Base-by-base conservation (phyloP, 345 rosid species). In the Garcia nutans region DNA sequence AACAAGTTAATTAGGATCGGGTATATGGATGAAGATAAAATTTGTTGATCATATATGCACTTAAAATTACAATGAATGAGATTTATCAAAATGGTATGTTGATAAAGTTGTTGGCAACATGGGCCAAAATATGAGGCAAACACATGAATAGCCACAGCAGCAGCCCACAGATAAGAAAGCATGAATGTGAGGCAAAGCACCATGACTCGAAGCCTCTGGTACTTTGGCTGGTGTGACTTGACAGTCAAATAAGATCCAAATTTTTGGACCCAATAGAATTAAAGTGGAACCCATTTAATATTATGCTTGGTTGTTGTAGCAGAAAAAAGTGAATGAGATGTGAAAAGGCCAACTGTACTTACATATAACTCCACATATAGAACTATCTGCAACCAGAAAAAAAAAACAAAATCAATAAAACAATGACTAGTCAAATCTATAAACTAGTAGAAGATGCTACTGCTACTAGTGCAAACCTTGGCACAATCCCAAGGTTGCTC, bases 351-450 rank as follows among this genome's bases (percentile, higher is more conserved):
- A 81, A 84, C 72, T 78, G 80, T 74, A 88, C 99, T 95, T 93
- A 95, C 99, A 79, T 93, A 93, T 77, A 95, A 78, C 84, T 95
- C 99, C 83, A 71, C 74, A 59, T 95, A 95, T 13, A 95, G 77
- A 80, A 91, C 81, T 72, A 95, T 79, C 97, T 94, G 97, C 89
- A 85, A 42, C 74, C 19, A 63, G 52, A 78, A 47, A 47, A 54
- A 68, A 41, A 56, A 44, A 63, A 15, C 17, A 65, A 42, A 72
- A 44, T 54, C 17, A 6, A 37, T 13, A 59, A 45, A 3, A 54
- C 15, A 76, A 74, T 45, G 24, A 49, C 16, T 45, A 33, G 61
- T 74, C 41, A 31, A 50, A 63, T 63, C n/a, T 47, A 26, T 50
- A 19, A 28, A 61, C 3, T 16, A 58, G 54, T 22, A 23, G 37